Percentiles rank a stretch among this genome's conserved stretches.
Evolutionary conservation across 179 eudicot species (phyloP).

Genomic region (Camellia oleifera): DNA sequence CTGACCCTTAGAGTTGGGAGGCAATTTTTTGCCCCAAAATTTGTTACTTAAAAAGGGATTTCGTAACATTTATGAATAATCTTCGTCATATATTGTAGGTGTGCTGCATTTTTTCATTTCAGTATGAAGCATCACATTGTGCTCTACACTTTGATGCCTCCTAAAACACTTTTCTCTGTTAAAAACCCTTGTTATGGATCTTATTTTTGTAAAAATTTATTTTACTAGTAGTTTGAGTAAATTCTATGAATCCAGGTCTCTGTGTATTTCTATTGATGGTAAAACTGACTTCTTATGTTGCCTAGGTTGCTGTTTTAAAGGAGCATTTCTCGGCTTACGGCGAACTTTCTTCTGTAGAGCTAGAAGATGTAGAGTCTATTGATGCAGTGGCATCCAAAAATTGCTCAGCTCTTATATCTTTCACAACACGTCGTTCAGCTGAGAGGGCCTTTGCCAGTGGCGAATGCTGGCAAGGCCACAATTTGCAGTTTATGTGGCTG

Average conservation of each 20-base stretch:
- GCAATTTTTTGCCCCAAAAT: background rate
- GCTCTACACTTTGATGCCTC: background rate
- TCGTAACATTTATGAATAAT: background rate
- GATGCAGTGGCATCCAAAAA: constrained; percentile 35
- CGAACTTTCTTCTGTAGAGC: constrained; percentile 54
- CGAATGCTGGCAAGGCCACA: constrained; percentile 65
- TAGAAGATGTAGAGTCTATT: constrained; percentile 42
- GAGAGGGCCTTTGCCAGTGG: constrained; percentile 79
- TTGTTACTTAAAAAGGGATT: background rate
- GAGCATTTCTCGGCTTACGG: constrained; percentile 70
- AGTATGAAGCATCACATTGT: background rate
- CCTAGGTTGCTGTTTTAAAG: constrained; percentile 63
- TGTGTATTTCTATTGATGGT: background rate
- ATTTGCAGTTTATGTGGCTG: constrained; percentile 62
- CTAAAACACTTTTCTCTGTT: background rate
- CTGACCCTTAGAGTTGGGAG: background rate
- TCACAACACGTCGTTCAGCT: constrained; percentile 72
- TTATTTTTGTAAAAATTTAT: too few species aligned
- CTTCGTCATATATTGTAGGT: too few species aligned
- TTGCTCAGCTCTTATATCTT: constrained; percentile 55
- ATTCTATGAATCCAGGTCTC: background rate
- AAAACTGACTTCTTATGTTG: background rate
- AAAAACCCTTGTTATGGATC: too few species aligned
- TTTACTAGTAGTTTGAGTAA: too few species aligned
- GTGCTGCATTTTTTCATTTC: too few species aligned